Conservation (phyloP, 768 basidiomycete species). For the Pulveroboletus sp. region DNA sequence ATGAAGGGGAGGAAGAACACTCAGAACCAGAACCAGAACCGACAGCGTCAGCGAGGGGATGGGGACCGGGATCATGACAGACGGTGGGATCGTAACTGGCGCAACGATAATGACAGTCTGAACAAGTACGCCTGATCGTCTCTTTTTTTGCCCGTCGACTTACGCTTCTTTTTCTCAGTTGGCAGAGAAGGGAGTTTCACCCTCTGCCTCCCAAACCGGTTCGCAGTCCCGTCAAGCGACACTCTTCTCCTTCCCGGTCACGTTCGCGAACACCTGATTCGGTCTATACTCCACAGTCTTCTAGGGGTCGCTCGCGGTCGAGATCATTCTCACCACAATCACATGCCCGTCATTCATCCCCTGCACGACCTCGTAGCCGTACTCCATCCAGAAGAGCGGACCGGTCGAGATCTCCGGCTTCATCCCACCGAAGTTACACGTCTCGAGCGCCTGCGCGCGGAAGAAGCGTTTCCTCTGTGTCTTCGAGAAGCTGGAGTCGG, state of each 20-base stretch:
- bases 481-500: slow-evolving; percentile 53
- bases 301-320: slow-evolving; percentile 62
- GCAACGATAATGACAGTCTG: slow-evolving; percentile 57
- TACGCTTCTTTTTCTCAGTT: slow-evolving; percentile 40
- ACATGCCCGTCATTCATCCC: slow-evolving; percentile 54
- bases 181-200: slow-evolving; percentile 58
- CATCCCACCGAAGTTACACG: slow-evolving; percentile 40
- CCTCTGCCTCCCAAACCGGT: slow-evolving; percentile 38
- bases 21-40: slow-evolving; percentile 23
- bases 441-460: slow-evolving; percentile 33
- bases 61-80: slow-evolving; percentile 26
- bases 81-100: slow-evolving; percentile 39
- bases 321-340: slow-evolving; percentile 54
- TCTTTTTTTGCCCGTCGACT: slow-evolving; percentile 6
- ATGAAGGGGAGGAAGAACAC: slow-evolving; percentile 36
- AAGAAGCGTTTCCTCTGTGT: slow-evolving; percentile 51
- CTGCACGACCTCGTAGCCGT: slow-evolving; percentile 41
- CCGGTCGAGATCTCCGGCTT: slow-evolving; percentile 38
- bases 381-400: slow-evolving; percentile 45
- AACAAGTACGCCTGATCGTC: slow-evolving; percentile 59
- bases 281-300: slow-evolving; percentile 59
- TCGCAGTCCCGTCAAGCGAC: slow-evolving; percentile 37
- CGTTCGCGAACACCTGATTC: slow-evolving; percentile 59
- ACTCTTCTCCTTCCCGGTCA: slow-evolving; percentile 45
- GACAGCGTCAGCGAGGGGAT: slow-evolving; percentile 32